phyloP scores from a whole-genome alignment of 2,329 filamentous ascomycete species.

The Microcyclospora tardicrescens region DNA sequence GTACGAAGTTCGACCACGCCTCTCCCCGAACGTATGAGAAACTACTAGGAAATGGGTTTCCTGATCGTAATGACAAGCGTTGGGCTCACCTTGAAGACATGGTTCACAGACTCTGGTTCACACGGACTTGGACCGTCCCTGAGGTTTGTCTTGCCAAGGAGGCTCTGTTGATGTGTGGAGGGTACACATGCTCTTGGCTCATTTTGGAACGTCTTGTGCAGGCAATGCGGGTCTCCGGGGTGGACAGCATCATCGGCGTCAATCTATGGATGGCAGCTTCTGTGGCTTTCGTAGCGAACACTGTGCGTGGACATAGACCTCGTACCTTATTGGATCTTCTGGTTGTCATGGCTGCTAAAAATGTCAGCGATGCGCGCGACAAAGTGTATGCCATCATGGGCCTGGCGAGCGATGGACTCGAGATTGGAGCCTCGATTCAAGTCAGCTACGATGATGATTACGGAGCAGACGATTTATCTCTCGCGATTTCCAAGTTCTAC shows the following conservation, averaged over 20 bases:
- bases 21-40: no score
- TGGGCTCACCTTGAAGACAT: background rate
- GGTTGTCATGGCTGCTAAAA: no score
- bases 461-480: no score
- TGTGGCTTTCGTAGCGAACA: no score
- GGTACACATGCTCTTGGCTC: background rate
- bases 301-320: no score
- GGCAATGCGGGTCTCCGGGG: background rate
- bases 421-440: background rate
- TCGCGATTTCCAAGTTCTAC: no score
- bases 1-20: background rate
- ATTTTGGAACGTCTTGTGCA: background rate
- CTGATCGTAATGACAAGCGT: no score
- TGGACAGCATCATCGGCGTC: no score
- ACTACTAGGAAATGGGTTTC: no score
- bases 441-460: no score
- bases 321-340: no score
- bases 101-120: background rate
- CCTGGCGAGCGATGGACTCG: background rate
- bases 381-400: conserved; percentile 1
- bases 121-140: background rate
- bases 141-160: background rate
- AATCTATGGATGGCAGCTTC: no score
- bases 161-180: background rate
- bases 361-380: background rate